A percentile compares a stretch with the other conserved stretches of the same genome.
phyloP scores from a whole-genome alignment of 495 filamentous ascomycete species.

The Letharia columbiana region DNA sequence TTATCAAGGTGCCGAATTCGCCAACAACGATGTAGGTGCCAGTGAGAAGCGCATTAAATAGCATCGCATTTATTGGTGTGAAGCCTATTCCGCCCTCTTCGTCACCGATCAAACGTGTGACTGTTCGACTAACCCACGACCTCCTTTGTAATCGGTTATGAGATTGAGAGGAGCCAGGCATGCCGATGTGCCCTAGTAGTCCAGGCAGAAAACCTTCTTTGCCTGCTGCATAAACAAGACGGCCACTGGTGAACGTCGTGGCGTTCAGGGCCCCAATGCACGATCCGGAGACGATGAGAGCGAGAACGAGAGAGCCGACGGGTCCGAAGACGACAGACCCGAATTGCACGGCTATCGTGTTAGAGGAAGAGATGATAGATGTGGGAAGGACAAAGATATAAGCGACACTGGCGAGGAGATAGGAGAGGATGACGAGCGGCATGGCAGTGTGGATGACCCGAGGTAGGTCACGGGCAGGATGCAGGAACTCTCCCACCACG shows the following conservation, averaged over 20 bases:
- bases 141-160: slow-evolving; percentile 44
- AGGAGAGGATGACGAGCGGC: slow-evolving; percentile 84
- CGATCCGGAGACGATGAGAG: slow-evolving; percentile 77
- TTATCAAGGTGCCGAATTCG: slow-evolving; percentile 84
- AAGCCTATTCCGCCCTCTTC: slow-evolving; percentile 54
- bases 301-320: slow-evolving; percentile 72
- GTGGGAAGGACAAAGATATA: slow-evolving; percentile 95
- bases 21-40: slow-evolving; percentile 71
- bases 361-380: slow-evolving; percentile 66
- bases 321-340: slow-evolving; percentile 83
- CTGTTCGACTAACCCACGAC: slow-evolving; percentile 48
- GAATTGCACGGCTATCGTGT: slow-evolving; percentile 92
- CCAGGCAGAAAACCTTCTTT: slow-evolving; percentile 90
- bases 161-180: slow-evolving; percentile 40
- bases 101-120: slow-evolving; percentile 52
- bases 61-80: slow-evolving; percentile 85
- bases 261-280: slow-evolving; percentile 93
- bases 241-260: slow-evolving; percentile 85
- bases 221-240: slow-evolving; percentile 86
- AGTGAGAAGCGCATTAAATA: slow-evolving; percentile 67
- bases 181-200: slow-evolving; percentile 74
- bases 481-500: slow-evolving; percentile 90
- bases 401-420: slow-evolving; percentile 80
- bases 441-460: slow-evolving; percentile 95
- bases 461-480: slow-evolving; percentile 82